A percentile compares a stretch with the other conserved stretches of the same genome.
Evolutionary conservation across 495 filamentous ascomycete species (phyloP).

Genomic region (Peziza echinospora): DNA sequence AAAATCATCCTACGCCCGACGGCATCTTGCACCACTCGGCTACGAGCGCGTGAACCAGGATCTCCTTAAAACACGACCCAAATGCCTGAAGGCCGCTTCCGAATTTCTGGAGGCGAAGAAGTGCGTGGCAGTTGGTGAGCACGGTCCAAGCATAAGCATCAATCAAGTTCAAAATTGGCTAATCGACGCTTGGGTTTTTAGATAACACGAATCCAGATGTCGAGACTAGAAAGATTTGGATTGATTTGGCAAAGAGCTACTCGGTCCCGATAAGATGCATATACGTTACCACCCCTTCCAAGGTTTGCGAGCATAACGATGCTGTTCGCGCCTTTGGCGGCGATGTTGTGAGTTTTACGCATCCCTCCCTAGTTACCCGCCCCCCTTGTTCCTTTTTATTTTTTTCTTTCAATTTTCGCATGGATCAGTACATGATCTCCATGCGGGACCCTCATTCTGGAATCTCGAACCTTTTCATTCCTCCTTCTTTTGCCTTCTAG

Average conservation of each 20-base stretch:
- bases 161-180: neutral
- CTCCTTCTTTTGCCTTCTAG: neutral
- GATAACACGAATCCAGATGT: conserved; percentile 83
- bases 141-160: too few species aligned
- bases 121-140: conserved; percentile 54
- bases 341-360: conserved; percentile 22
- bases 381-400: conserved; percentile 6
- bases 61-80: conserved; percentile 59
- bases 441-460: too few species aligned
- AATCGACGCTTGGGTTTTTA: too few species aligned
- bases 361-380: conserved; percentile 17
- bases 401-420: conserved; percentile 5
- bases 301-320: conserved; percentile 76
- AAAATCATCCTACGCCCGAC: conserved; percentile 80
- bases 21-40: conserved; percentile 49
- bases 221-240: conserved; percentile 54
- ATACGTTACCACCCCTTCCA: conserved; percentile 50
- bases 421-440: too few species aligned
- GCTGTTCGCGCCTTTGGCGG: conserved; percentile 55
- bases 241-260: conserved; percentile 45
- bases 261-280: conserved; percentile 63
- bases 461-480: too few species aligned
- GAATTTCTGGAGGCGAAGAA: conserved; percentile 39
- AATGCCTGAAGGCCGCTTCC: conserved; percentile 59
- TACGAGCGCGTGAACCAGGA: conserved; percentile 87